A percentile compares a stretch with the other conserved stretches of the same genome.
These are phyloP conservation scores for Podila horticola DNA, from an alignment of 192 early-diverging fungal species.

Conservation along the genomic window DNA sequence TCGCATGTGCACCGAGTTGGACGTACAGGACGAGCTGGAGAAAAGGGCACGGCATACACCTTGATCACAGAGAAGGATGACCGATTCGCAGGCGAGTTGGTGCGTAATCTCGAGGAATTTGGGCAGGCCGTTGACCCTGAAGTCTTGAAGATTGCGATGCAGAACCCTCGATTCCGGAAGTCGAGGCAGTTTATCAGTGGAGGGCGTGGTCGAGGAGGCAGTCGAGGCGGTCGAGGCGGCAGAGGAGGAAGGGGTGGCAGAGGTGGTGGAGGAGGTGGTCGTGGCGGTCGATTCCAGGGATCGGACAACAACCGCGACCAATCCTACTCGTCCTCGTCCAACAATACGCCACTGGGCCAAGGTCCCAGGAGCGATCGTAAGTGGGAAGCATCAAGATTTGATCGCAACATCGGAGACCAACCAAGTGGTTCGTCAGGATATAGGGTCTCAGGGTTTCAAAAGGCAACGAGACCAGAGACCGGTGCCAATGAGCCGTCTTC, in stretches of 20 bases:
- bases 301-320: constrained; percentile 9
- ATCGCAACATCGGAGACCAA: neutral
- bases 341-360: constrained; percentile 30
- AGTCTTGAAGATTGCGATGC: constrained; percentile 57
- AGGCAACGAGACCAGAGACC: constrained; percentile 34
- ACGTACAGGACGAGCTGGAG: constrained; percentile 77
- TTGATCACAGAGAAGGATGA: constrained; percentile 73
- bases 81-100: constrained; percentile 70
- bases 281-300: constrained; percentile 36
- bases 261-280: constrained; percentile 48
- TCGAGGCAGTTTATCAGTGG: constrained; percentile 50
- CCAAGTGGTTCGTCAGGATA: constrained; percentile 12
- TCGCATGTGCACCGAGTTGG: constrained; percentile 84
- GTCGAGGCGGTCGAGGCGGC: constrained; percentile 59
- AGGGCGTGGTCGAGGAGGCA: constrained; percentile 38
- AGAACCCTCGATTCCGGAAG: constrained; percentile 73
- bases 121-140: constrained; percentile 59
- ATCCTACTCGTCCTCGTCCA: constrained; percentile 17
- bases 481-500: constrained; percentile 6
- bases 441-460: constrained; percentile 45
- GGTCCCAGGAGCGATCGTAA: constrained; percentile 1
- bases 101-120: constrained; percentile 67
- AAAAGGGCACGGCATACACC: constrained; percentile 73
- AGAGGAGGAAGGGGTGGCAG: constrained; percentile 45
- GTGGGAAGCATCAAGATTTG: neutral